Conservation (phyloP, 345 rosid species). For the Corchorus olitorius region DNA sequence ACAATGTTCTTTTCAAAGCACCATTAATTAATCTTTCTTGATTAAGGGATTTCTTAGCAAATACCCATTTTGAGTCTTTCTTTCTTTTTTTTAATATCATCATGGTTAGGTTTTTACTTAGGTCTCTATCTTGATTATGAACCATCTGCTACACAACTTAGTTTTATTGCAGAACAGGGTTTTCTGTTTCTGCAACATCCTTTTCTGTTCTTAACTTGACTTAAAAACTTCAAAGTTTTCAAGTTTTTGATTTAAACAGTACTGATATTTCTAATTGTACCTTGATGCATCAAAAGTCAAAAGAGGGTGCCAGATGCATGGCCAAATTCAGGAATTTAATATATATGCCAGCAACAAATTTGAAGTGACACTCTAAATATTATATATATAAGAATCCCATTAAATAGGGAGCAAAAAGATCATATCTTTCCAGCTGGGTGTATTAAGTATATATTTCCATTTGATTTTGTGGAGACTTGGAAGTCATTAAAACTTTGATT, state of each 20-base stretch:
- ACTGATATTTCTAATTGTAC: neutral
- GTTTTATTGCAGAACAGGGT: neutral
- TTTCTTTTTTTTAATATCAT: neutral
- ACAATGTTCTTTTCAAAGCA: neutral
- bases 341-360: neutral
- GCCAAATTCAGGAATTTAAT: neutral
- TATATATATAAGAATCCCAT: neutral
- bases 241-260: neutral
- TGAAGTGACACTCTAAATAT: neutral
- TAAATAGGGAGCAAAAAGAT: neutral
- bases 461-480: neutral
- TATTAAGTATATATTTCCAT: neutral
- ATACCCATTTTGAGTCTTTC: neutral
- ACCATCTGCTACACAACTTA: neutral
- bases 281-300: neutral
- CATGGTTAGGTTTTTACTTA: neutral
- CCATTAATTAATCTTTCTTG: conserved; percentile 13
- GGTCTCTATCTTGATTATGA: neutral
- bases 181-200: neutral
- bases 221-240: neutral
- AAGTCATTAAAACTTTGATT: neutral
- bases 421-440: neutral
- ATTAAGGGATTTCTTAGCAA: neutral
- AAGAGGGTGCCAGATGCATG: neutral
- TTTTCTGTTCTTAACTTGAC: neutral